These are phyloP conservation scores for Podosphaera aphanis DNA, from an alignment of 2,329 filamentous ascomycete genomes.

Conservation along the genomic window DNA sequence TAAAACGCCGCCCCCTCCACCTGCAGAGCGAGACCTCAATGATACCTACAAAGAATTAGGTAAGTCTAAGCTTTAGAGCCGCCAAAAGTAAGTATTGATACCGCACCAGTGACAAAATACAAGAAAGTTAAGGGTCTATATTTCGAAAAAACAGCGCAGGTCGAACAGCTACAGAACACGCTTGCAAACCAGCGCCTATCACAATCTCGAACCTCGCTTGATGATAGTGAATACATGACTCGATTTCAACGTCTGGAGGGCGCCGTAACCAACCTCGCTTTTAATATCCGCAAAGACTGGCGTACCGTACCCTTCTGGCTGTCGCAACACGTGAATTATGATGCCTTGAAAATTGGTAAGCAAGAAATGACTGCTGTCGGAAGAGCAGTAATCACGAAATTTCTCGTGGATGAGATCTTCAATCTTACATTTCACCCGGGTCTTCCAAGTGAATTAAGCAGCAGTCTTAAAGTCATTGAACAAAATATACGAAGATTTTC, in stretches of 20 bases:
- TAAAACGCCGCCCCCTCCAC: constrained; percentile 21
- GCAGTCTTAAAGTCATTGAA: constrained; percentile 66
- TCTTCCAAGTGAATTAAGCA: constrained; percentile 52
- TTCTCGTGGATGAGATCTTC: constrained; percentile 80
- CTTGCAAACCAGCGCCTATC: constrained; percentile 88
- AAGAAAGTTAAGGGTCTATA: constrained; percentile 96
- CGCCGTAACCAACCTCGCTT: constrained; percentile 80
- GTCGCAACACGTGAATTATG: constrained; percentile 54
- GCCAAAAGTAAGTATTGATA: constrained; percentile 3
- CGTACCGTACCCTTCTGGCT: constrained; percentile 60
- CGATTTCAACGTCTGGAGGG: constrained; percentile 81
- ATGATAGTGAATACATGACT: constrained; percentile 81
- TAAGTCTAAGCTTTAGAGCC: constrained; percentile 10
- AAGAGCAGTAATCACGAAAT: constrained; percentile 66
- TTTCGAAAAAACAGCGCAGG: constrained; percentile 74
- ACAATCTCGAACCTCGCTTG: constrained; percentile 76
- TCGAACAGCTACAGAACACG: constrained; percentile 91
- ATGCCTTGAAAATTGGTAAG: constrained; percentile 66
- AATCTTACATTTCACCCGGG: constrained; percentile 81
- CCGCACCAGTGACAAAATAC: constrained; percentile 62
- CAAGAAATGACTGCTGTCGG: constrained; percentile 97
- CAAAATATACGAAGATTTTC: constrained; percentile 63
- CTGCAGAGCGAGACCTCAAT: constrained; percentile 12
- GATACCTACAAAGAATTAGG: constrained; percentile 21
- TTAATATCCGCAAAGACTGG: constrained; percentile 94